Conservation (phyloP, 2,329 filamentous ascomycete genomes). For the Penicillium brevicompactum region DNA sequence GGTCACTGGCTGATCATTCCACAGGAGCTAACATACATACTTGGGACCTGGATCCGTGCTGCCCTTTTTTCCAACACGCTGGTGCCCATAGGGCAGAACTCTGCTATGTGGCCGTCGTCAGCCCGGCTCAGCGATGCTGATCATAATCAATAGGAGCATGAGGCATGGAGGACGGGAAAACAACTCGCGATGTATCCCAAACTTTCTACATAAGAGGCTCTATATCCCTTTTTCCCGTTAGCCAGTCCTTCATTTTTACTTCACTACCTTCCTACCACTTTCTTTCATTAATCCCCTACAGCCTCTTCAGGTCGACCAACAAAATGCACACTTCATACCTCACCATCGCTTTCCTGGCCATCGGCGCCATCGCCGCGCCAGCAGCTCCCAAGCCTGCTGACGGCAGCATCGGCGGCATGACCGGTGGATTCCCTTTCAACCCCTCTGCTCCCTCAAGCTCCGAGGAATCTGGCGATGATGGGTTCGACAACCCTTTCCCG, state of each 20-base stretch:
- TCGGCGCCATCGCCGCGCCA: conserved; percentile 31
- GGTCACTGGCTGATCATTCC: conserved; percentile 21
- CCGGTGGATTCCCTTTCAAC: conserved; percentile 20
- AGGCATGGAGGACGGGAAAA: conserved; percentile 18
- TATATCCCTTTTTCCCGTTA: conserved; percentile 7
- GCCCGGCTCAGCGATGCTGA: conserved; percentile 14
- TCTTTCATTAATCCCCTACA: conserved; percentile 4
- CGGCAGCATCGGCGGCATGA: conserved; percentile 6
- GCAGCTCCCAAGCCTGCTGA: conserved; percentile 10
- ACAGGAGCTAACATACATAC: conserved; percentile 2
- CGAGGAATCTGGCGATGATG: conserved; percentile 11
- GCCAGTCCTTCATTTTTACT: conserved; percentile 10
- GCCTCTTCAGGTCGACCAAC: conserved; percentile 1
- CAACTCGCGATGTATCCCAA: conserved; percentile 13
- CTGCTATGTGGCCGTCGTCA: conserved; percentile 19
- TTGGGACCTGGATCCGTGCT: neutral
- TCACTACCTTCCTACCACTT: conserved; percentile 16
- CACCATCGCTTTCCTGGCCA: conserved; percentile 31
- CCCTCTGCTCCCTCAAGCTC: conserved; percentile 5
- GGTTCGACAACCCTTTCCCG: conserved; percentile 16
- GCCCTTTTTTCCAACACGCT: conserved; percentile 7
- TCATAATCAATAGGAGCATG: conserved; percentile 12
- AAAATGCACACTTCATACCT: conserved; percentile 25
- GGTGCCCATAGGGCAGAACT: conserved; percentile 11
- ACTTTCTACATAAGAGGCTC: conserved; percentile 16